Base-by-base conservation (phyloP, 768 basidiomycete genomes). In the Pulveroboletus sp. region DNA sequence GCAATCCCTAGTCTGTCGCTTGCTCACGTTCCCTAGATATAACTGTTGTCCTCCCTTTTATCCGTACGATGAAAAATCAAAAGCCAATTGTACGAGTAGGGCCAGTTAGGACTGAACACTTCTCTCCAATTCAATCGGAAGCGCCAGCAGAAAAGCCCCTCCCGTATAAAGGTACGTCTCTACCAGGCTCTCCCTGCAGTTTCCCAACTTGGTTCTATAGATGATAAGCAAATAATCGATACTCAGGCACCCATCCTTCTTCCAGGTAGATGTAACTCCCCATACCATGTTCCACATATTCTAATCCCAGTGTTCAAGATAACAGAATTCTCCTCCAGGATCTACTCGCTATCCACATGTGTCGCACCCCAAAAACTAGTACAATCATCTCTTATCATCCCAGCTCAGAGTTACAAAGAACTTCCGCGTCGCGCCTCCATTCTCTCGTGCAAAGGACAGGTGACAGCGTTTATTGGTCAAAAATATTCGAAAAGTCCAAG, bases 11-110 rank as follows among this genome's bases (percentile, higher is more conserved):
- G 6, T 58, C 43, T 4, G 12, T 9, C 33, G 18, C 31, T 14
- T 27, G n/a, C 54, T 54, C 31, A 57, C 27, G 27, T 21, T 30
- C n/a, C 30, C 10, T 48, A 82, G 81, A 83, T 59, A 76, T 83
- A 5, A 83, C 81, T 11, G 69, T 83, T 18, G 74, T 76, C 1
- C 67, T 83, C 5, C 73, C 78, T 2, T 83, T 82, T 54, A 70
- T 80, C 26, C 75, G 78, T 15, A 57, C 69, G 8, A 66, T 74
- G 56, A 58, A 63, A 43, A 67, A 67, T 47, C 49, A 42, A 51
- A 60, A 44, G 33, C 68, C 70, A 9, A 62, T 57, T 30, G 3
- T 0, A 24, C 55, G 60, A 12, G 37, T 52, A 40, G 39, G 18
- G 40, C 44, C 28, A 5, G 55, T 66, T 18, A 52, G 55, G 21